Evolutionary conservation across 176 grass and related monocot species (phyloP).

Genomic region (Saccharum spontaneum): DNA sequence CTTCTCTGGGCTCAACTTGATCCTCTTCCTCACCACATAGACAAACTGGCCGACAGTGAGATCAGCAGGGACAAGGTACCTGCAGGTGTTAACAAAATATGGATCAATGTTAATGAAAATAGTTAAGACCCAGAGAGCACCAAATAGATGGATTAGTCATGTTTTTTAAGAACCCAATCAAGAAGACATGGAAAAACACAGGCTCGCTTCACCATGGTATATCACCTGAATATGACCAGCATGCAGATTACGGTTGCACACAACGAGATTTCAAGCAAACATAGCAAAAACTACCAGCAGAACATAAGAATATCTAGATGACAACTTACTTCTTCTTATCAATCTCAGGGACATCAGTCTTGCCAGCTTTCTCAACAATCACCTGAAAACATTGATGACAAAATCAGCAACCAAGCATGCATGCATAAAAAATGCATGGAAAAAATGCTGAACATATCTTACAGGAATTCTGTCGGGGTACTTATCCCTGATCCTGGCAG

Average conservation of each 20-base stretch:
- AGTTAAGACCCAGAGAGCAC: not conserved
- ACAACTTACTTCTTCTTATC: constrained; percentile 81
- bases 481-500: constrained; percentile 81
- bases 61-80: constrained; percentile 89
- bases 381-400: constrained; percentile 53
- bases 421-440: not conserved
- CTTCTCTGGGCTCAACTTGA: constrained; percentile 82
- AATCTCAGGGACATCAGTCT: constrained; percentile 80
- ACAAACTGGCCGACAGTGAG: constrained; percentile 83
- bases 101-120: not conserved
- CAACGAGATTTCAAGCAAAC: not conserved
- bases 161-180: not conserved
- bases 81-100: constrained; percentile 2
- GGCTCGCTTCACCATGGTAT: not conserved
- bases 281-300: not conserved
- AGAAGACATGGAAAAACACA: not conserved
- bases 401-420: constrained; percentile 21
- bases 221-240: not conserved
- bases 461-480: constrained; percentile 90
- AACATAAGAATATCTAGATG: not conserved
- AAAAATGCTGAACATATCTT: not conserved
- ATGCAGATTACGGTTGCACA: not conserved
- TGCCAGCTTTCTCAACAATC: constrained; percentile 92
- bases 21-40: constrained; percentile 91
- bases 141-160: not conserved